Percentiles rank a stretch among this genome's conserved stretches.
These are phyloP conservation scores for Ustilago curta DNA, from an alignment of 1,284 basidiomycete species.

Conservation along the genomic window DNA sequence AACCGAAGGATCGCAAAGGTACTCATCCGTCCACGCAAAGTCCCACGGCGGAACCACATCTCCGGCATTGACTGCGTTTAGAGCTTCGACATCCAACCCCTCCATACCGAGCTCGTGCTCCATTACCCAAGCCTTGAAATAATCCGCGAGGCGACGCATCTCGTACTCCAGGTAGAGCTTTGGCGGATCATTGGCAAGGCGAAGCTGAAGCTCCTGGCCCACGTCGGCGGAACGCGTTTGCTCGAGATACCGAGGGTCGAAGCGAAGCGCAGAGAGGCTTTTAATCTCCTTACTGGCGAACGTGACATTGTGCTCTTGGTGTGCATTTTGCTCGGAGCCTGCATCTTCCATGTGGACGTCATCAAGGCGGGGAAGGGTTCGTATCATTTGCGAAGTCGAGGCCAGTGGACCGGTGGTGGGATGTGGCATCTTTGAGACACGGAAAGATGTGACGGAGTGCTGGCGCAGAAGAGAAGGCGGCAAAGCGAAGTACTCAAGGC, in stretches of 20 bases:
- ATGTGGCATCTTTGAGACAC: not conserved
- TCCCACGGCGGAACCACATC: conserved; percentile 58
- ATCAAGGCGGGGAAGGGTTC: not conserved
- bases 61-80: conserved; percentile 2
- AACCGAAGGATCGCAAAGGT: conserved; percentile 38
- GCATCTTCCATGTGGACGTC: not conserved
- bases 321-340: not conserved
- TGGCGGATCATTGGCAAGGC: conserved; percentile 10
- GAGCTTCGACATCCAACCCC: conserved; percentile 34
- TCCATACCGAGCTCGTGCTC: conserved; percentile 32
- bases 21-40: conserved; percentile 50
- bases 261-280: conserved; percentile 27
- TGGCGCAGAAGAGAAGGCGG: too few relatives aligned
- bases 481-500: not conserved
- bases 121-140: conserved; percentile 39
- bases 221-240: conserved; percentile 20
- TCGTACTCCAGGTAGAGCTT: conserved; percentile 18
- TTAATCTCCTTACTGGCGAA: conserved; percentile 39
- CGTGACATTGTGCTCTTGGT: conserved; percentile 14
- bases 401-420: not conserved
- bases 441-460: too few relatives aligned
- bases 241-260: conserved; percentile 7
- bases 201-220: conserved; percentile 34
- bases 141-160: conserved; percentile 8
- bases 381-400: not conserved